Conservation (phyloP, 306 rosid species). For the Prunus kanzakura region DNA sequence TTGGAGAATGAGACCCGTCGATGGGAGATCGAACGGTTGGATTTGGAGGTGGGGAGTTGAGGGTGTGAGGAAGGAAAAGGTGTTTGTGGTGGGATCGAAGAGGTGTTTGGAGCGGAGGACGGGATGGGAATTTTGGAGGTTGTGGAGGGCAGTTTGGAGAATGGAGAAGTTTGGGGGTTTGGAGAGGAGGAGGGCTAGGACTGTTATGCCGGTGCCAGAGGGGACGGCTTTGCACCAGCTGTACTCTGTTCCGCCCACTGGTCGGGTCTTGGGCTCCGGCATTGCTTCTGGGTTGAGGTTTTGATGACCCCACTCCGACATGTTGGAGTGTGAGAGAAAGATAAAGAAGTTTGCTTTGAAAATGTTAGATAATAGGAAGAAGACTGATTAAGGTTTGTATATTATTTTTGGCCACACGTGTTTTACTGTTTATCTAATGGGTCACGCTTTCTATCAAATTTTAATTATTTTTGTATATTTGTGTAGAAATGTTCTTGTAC, state of each 20-base stretch:
- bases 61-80: constrained; percentile 47
- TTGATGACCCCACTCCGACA: constrained; percentile 51
- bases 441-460: no score
- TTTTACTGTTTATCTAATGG: no score
- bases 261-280: constrained; percentile 31
- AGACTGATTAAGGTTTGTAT: not conserved
- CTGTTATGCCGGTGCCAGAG: constrained; percentile 83
- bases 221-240: constrained; percentile 93
- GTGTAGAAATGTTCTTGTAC: no score
- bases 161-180: constrained; percentile 47
- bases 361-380: not conserved
- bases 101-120: constrained; percentile 79
- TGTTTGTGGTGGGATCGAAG: constrained; percentile 30
- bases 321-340: not conserved
- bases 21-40: constrained; percentile 52
- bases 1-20: constrained; percentile 48
- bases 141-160: constrained; percentile 62
- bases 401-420: no score
- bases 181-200: constrained; percentile 65
- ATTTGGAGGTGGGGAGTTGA: constrained; percentile 44
- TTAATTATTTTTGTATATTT: no score
- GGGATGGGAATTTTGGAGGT: constrained; percentile 68
- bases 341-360: not conserved
- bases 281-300: not conserved
- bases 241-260: constrained; percentile 85